Percentiles rank a stretch among this genome's conserved stretches.
Evolutionary conservation across 768 basidiomycete genomes (phyloP).

Genomic region (Tubosaeta brunneosetosa): DNA sequence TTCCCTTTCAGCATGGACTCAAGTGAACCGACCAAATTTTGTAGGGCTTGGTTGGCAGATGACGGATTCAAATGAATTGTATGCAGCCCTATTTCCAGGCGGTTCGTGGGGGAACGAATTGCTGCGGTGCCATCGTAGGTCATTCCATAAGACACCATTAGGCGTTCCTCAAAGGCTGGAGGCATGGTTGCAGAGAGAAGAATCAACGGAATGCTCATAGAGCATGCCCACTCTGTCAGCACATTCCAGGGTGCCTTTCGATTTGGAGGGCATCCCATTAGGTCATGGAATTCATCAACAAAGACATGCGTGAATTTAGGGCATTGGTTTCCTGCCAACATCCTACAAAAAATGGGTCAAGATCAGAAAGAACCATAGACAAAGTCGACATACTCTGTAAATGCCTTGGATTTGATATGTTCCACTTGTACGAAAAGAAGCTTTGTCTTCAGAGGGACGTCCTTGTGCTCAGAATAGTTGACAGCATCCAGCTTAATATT

Average conservation of each 20-base stretch:
- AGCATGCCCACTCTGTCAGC: background rate
- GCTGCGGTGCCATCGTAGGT: too few species aligned
- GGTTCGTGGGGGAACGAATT: too few species aligned
- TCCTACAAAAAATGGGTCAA: too few species aligned
- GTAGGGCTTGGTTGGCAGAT: too few species aligned
- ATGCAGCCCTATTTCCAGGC: background rate
- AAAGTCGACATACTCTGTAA: background rate
- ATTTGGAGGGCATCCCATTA: background rate
- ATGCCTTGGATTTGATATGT: background rate
- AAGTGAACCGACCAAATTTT: too few species aligned
- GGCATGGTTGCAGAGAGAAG: background rate
- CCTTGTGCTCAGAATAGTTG: background rate
- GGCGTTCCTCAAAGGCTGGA: background rate
- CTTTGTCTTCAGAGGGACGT: background rate
- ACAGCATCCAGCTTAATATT: background rate
- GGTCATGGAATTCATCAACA: background rate
- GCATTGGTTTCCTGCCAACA: background rate
- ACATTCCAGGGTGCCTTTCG: background rate
- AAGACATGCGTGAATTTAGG: background rate
- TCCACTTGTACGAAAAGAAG: background rate
- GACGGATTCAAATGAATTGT: background rate
- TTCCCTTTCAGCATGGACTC: background rate
- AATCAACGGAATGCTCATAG: background rate
- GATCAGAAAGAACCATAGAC: too few species aligned
- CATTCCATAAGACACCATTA: too few species aligned